Base-by-base conservation (phyloP, 495 filamentous ascomycete genomes). In the Beverwykella pulmonaria region DNA sequence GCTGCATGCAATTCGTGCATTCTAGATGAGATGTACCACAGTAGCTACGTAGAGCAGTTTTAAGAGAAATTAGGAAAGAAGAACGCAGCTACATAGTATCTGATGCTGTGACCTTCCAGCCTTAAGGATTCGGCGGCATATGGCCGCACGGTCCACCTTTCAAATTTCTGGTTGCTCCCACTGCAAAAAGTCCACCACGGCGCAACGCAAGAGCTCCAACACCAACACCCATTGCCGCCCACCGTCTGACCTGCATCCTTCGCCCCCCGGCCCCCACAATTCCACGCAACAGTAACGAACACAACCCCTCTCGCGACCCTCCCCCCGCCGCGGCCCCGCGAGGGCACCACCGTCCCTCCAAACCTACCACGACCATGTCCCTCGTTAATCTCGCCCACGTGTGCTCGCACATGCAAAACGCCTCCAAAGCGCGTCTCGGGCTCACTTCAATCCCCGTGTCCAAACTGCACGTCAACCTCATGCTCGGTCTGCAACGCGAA, bases 371-470 rank as follows among this genome's bases (percentile, higher is more conserved):
- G 71, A 78, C 63, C 53, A 98, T 98, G 94, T 96, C 92, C 74
- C 87, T 98, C 80, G 82, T 86, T 73, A 86, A 86, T 77, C 84
- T 98, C 71, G 79, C 86, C 56, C 77, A 93, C 82, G 84, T 92
- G 72, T 96, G 91, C 80, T 91, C 92, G 55, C 94, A 98, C 82
- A 84, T 98, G 39, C 92, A 96, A 80, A 98, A 98, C 82, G 90
- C 90, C 72, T 88, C 90, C 53, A 88, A 88, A 74, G 93, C 90
- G 7, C 89, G 89, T 0, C 86, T 98, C 2, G 90, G 90, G 61
- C 82, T 96, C 2, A 97, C 95, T 44, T 94, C 92, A 7, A 83
- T 98, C 56, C 90, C 91, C 47, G 86, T 86, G 78, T 88, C 85
- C 34, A 92, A 92, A 61, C 86, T 93, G 69, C 90, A 92, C 80